Base-by-base conservation (phyloP, 768 basidiomycete genomes). In the Boletus rufocinnamomeus region DNA sequence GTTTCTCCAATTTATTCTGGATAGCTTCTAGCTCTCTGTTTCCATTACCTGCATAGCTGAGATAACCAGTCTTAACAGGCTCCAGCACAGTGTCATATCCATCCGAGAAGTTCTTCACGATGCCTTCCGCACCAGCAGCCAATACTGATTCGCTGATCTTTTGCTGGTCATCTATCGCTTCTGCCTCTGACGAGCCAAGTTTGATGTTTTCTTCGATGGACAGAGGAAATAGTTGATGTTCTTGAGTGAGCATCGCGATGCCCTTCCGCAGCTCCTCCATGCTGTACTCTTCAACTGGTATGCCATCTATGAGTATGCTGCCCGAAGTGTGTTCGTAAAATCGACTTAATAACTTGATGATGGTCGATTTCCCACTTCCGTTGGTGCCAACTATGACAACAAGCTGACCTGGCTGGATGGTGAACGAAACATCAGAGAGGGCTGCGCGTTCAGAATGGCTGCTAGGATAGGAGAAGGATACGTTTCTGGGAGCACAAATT, bases 391-490 rank as follows among this genome's bases (percentile, higher is more conserved):
- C 75, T n/a, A 76, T 61, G 44, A 74, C 68, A 3, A 72, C 76
- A 5, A 75, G 61, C 21, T 71, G 69, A 6, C 75, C 75, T 7
- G 69, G 66, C 14, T 61, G 56, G 28, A 76, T 69, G 13, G 63
- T 63, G 49, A 76, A 74, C 5, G 68, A 69, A 4, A 74, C 64
- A n/a, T 62, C 23, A 49, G 62, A 52, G 57, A 75, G 58, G 25
- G 70, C 73, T 0, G 59, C 32, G 13, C 54, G 63, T 25, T 65
- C 58, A 17, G 67, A 58, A 19, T 64, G 61, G 51, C 71, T 72
- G 23, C 75, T 78, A 0, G 84, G 83, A 61, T 87, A 87, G 11
- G 72, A 66, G 57, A 87, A 87, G 0, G 72, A 72, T 0, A 86
- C 76, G 50, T 84, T 65, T 21, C 85, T 86, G 41, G 2, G n/a